Conservation (phyloP, 2,329 filamentous ascomycete species). For the Curvularia verruculosa region DNA sequence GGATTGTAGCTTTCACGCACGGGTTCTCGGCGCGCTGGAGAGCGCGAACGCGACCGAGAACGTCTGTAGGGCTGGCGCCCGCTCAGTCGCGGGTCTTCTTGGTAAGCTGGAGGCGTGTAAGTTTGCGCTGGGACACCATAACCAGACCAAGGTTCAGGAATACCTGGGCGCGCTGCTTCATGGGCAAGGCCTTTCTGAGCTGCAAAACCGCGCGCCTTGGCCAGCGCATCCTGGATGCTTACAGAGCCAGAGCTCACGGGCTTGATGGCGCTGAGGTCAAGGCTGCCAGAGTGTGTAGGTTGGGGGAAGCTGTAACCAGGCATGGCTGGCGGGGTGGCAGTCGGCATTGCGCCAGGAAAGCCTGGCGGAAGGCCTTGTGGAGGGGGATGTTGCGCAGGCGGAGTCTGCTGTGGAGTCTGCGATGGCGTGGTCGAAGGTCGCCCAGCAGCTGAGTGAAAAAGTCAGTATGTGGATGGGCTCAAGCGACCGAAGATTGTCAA, state of each 20-base stretch:
- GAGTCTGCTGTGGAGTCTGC: constrained; percentile 53
- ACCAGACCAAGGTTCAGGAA: constrained; percentile 53
- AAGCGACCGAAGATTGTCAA: not conserved
- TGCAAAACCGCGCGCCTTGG: constrained; percentile 81
- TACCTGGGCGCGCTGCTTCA: constrained; percentile 52
- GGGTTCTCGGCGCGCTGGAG: constrained; percentile 66
- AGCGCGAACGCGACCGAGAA: constrained; percentile 72
- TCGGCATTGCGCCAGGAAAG: constrained; percentile 52
- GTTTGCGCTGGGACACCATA: constrained; percentile 36
- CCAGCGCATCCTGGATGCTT: constrained; percentile 82
- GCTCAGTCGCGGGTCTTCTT: constrained; percentile 57
- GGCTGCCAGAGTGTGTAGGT: constrained; percentile 73
- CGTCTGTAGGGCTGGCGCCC: constrained; percentile 63
- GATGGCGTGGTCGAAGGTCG: constrained; percentile 54
- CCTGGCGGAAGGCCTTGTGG: constrained; percentile 52
- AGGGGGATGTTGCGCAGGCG: constrained; percentile 50
- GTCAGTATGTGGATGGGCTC: constrained; percentile 14
- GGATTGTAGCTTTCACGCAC: constrained; percentile 80
- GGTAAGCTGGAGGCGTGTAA: constrained; percentile 47
- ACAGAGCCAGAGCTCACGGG: constrained; percentile 81
- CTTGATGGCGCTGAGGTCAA: constrained; percentile 81
- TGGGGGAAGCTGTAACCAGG: constrained; percentile 64
- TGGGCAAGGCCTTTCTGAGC: constrained; percentile 74
- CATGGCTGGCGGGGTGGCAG: constrained; percentile 50
- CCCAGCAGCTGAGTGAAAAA: constrained; percentile 51